Evolutionary conservation across 108 stramenopile genomes (phyloP), one percentile per base, ranked within the genome.

Genomic region (Aurantiochytrium sp.): DNA sequence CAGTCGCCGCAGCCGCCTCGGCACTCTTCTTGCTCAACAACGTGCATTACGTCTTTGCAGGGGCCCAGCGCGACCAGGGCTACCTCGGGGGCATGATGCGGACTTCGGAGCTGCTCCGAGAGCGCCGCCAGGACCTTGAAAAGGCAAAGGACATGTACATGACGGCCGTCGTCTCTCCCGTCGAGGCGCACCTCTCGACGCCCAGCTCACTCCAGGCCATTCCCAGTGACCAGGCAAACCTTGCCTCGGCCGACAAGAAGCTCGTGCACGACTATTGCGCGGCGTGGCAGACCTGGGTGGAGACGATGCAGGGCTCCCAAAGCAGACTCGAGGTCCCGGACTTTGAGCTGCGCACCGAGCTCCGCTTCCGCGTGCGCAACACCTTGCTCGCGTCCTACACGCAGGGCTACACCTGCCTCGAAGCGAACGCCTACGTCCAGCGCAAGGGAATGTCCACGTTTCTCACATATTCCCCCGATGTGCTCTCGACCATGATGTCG

Each of bases 281-380:
- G 1, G 45, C 42, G 17, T 48, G 39, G 39, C 73, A 48, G 45
- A 6, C 6, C 21, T 81, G 73, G 73, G 10, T 81, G 10, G 73
- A 81, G 12, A 81, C 73, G 15, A 48, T 41, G 12, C 45, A 48
- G n/a, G 8, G 32, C 19, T 22, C 39, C 6, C 39, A 81, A 12
- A 22, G 24, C 19, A 42, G 17, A 24, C 12, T 81, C 19, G 73
- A 81, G 39, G 45, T 81, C 8, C 73, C 73, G 10, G 24, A 81
- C 73, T 81, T 81, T 48, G 73, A 81, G 42, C 73, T 81, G 8
- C 73, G 73, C 24, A 81, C 73, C 6, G 73, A 81, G 73, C 73
- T 81, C 12, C 73, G 73, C 15, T 81, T 48, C 32, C 73, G 39
- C 32, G 45, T 81, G 3, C 73, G 73, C 6, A 22, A 12, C 24